A percentile compares a stretch with the other conserved stretches of the same genome.
phyloP scores from a whole-genome alignment of 371 early-diverging fungal species.

The Lichtheimia hyalospora region DNA sequence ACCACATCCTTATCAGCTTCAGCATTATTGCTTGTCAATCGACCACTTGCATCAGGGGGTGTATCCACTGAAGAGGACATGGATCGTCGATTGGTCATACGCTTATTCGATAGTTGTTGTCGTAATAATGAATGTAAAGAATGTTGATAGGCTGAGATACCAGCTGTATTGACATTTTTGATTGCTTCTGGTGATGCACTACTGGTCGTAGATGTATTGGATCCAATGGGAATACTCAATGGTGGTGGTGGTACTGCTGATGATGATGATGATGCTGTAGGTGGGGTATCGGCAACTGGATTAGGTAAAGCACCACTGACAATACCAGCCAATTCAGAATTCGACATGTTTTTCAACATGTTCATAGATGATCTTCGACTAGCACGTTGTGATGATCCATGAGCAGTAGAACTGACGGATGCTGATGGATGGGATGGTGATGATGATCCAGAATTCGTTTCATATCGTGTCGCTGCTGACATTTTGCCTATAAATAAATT shows the following conservation, averaged over 20 bases:
- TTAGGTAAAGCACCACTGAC: slow-evolving; percentile 30
- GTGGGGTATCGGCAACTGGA: slow-evolving; percentile 23
- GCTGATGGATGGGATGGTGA: slow-evolving; percentile 1
- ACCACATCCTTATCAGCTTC: slow-evolving; percentile 30
- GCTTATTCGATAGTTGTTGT: slow-evolving; percentile 21
- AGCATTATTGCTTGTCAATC: background rate
- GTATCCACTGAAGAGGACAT: slow-evolving; percentile 2
- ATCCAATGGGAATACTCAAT: background rate
- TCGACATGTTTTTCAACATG: slow-evolving; percentile 26
- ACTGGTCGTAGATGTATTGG: background rate
- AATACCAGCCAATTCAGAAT: slow-evolving; percentile 27
- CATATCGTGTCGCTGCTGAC: background rate
- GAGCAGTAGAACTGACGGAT: background rate
- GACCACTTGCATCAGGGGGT: background rate
- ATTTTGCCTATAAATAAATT: background rate
- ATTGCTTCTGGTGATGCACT: background rate
- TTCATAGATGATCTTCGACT: slow-evolving; percentile 32
- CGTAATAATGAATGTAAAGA: slow-evolving; percentile 19
- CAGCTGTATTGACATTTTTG: slow-evolving; percentile 3
- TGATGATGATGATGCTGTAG: background rate
- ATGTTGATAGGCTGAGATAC: slow-evolving; percentile 23
- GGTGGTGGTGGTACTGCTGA: background rate
- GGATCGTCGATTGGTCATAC: slow-evolving; percentile 11
- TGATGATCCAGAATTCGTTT: background rate
- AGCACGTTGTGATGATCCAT: slow-evolving; percentile 9